Evolutionary conservation across 192 early-diverging fungal species (phyloP), one percentile per base, ranked within the genome.

Genomic region (Linnemannia elongata): DNA sequence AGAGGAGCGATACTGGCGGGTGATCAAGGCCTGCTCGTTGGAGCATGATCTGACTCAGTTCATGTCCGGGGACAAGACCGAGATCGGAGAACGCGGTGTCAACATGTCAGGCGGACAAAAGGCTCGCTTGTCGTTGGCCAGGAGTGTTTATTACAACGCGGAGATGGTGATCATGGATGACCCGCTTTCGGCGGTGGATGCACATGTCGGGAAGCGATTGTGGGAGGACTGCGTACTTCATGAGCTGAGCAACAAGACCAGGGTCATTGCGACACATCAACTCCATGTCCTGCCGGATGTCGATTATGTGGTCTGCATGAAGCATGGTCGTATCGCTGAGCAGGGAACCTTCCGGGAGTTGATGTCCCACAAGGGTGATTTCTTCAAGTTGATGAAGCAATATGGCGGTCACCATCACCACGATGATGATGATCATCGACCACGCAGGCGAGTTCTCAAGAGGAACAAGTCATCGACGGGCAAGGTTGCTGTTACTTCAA

Each of bases 31-130:
- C 1, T 96, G 95, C 60, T 91, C 89, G 22, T 80, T 96, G 0
- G 78, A 82, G 0, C 88, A 87, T 20, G 95, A 96, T 69, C 36
- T 96, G 30, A 80, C 89, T 24, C 77, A 89, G 0, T 91, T 97
- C 75, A 84, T 93, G 9, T 77, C 77, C 35, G 91, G 91, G 1
- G 94, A 95, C 72, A 47, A 79, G 45, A 94, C 93, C 0, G 83
- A 90, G 63, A 88, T 95, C 83, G 97, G 96, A 49, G 97, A 97
- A 81, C 94, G 96, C 79, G 96, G 97, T 17, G 89, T 97, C 10
- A 95, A 94, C 8, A 82, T 98, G n/a, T 95, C 94, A 22, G 97
- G 97, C 44, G 96, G 96, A 10, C 97, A 98, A 88, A 98, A 97
- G 88, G 95, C 95, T 74, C 91, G 97, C 36, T 90, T 99, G 44